Base-by-base conservation (phyloP, 768 basidiomycete species). In the Leccinum rimulosum region DNA sequence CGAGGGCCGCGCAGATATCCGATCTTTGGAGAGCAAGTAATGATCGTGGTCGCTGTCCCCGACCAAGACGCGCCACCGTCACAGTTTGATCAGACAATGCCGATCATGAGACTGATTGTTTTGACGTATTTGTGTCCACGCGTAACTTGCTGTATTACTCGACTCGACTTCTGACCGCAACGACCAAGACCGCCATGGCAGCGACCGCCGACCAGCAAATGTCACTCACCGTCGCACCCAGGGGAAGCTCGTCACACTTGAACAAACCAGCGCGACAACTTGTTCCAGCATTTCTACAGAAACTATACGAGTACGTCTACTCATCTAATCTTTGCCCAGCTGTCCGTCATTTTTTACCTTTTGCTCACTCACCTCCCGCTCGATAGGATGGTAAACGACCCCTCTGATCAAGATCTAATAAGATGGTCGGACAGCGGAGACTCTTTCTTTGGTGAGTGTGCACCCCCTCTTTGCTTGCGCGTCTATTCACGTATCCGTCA, bases 371-470 rank as follows among this genome's bases (percentile, higher is more conserved):
- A 50, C 58, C 35, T 47, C 49, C 31, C 45, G 40, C 45, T 58
- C 54, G 50, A 50, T 66, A 97, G 95, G 73, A 95, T 98, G 86
- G 92, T 98, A 27, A 93, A 91, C 64, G 93, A 98, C 73, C 80
- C 85, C 3, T 79, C 82, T 40, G 92, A 93, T 55, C 84, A 87
- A 63, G 84, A 89, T 64, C 82, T 97, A 53, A 98, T 98, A 68
- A 78, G 89, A 64, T 98, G 96, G 96, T 89, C 91, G 4, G 88
- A 92, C 25, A 81, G 84, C 9, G 96, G 95, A 30, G 93, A 95
- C 69, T 91, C 93, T 0, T 98, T 98, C 77, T 93, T 88, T 72
- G 93, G 95, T 94, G 59, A 92, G 95, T 94, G 59, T 7, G 73
- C 67, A 50, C 5, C n/a, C 38, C 49, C 49, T 58, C 47, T 36